Percentiles rank a stretch among this genome's conserved stretches.
These are phyloP conservation scores for Mollisiaceae sp. DNA, from an alignment of 2,329 filamentous ascomycete genomes.

Conservation along the genomic window DNA sequence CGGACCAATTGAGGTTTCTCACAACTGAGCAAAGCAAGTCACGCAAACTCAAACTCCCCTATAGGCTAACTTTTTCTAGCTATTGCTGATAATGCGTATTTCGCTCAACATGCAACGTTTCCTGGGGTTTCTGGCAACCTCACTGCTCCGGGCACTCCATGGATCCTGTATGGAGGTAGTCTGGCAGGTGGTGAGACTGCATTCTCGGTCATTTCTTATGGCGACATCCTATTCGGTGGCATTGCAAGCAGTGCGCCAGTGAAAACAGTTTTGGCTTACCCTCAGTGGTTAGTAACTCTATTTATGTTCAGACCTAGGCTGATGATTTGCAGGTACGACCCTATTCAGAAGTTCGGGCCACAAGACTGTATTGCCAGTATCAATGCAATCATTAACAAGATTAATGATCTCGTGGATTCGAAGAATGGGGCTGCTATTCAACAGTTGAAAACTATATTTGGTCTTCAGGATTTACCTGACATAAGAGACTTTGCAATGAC, in stretches of 20 bases:
- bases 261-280: conserved; percentile 49
- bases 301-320: neutral
- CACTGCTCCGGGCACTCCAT: conserved; percentile 51
- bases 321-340: conserved; percentile 43
- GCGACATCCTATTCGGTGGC: conserved; percentile 52
- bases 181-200: conserved; percentile 51
- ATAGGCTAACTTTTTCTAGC: conserved; percentile 32
- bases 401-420: conserved; percentile 51
- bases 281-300: conserved; percentile 48
- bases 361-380: conserved; percentile 55
- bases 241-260: conserved; percentile 54
- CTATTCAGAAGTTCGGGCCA: conserved; percentile 55
- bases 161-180: conserved; percentile 52
- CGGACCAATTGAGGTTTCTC: conserved; percentile 54
- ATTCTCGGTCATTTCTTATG: conserved; percentile 52
- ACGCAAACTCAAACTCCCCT: neutral
- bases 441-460: conserved; percentile 54
- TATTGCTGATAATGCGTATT: conserved; percentile 57
- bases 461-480: conserved; percentile 50
- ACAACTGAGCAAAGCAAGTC: conserved; percentile 53
- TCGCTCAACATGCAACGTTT: conserved; percentile 53
- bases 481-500: conserved; percentile 54
- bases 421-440: conserved; percentile 50
- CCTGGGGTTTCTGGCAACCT: conserved; percentile 50
- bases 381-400: conserved; percentile 54